These are phyloP conservation scores for Xylariaceae sp. DNA, from an alignment of 2,329 filamentous ascomycete genomes.

Conservation along the genomic window DNA sequence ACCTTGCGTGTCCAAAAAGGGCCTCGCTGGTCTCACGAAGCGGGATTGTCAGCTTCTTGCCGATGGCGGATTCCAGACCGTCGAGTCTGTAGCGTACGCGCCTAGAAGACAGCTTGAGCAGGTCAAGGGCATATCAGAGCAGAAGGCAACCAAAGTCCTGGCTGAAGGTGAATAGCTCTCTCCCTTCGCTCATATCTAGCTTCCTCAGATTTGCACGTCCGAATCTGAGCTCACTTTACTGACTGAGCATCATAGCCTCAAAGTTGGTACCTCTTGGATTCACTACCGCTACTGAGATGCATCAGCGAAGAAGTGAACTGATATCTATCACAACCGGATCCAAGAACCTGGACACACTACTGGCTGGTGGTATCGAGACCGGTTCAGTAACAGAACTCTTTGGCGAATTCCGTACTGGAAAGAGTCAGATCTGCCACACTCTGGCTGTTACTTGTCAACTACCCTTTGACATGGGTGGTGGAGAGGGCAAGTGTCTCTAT, in stretches of 20 bases:
- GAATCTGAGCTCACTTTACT: slow-evolving; percentile 2
- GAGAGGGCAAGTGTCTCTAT: slow-evolving; percentile 96
- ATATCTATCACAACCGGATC: slow-evolving; percentile 98
- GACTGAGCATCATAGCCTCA: slow-evolving; percentile 55
- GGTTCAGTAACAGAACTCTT: slow-evolving; percentile 98
- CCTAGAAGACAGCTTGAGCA: slow-evolving; percentile 80
- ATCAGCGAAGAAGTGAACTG: slow-evolving; percentile 89
- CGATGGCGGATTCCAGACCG: slow-evolving; percentile 90
- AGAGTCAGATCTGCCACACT: slow-evolving; percentile 97
- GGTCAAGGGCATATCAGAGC: slow-evolving; percentile 96
- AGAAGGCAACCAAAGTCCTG: slow-evolving; percentile 89
- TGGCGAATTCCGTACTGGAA: slow-evolving; percentile 95
- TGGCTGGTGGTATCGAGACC: slow-evolving; percentile 93
- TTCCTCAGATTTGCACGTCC: neutral
- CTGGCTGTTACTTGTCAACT: slow-evolving; percentile 97
- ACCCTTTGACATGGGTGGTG: slow-evolving; percentile 97
- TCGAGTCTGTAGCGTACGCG: slow-evolving; percentile 92
- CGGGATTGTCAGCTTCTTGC: slow-evolving; percentile 90
- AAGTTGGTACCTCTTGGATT: slow-evolving; percentile 99
- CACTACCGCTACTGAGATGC: slow-evolving; percentile 98
- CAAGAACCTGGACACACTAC: slow-evolving; percentile 91
- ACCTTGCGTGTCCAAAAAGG: slow-evolving; percentile 45
- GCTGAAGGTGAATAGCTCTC: slow-evolving; percentile 68
- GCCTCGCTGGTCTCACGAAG: slow-evolving; percentile 83
- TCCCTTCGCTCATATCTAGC: neutral